Base-by-base conservation (phyloP, 2,329 filamentous ascomycete genomes). In the Penicillium sp. region DNA sequence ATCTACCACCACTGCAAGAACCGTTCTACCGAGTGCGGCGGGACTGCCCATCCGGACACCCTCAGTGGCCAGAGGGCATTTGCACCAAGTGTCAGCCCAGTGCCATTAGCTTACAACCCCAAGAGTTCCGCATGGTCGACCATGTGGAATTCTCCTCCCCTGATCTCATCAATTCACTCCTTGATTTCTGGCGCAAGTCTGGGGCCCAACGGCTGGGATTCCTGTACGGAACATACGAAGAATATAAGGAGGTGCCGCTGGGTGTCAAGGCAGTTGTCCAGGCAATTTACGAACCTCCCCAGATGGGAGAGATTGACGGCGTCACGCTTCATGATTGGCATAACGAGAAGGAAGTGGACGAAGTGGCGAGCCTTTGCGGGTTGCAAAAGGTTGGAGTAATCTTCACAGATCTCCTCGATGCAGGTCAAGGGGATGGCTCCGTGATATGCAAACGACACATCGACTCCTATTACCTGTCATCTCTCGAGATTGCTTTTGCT, bases 51-150 rank as follows among this genome's bases (percentile, higher is more conserved):
- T 92, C 91, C 0, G 94, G 94, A 2, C 94, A 99, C 73, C 87
- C 91, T 16, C 84, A 87, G 39, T 99, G 94, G 86, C 94, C 94
- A 3, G 91, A 95, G 64, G 94, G 94, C 15, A 97, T 99, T 60
- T 99, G 94, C 76, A 95, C 90, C 53, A 99, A 97, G 71, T 99
- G 94, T 65, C 95, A 99, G 69, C 94, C 94, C 7, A 96, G 93
- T 59, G 93, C 94, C 51, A 99, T 99, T 68, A 96, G 90, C 10
- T 77, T 99, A 48, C 92, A 97, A 68, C 90, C 91, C 5, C 94
- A 99, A 72, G 81, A 87, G 18, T 99, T 93, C 71, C 90, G 94
- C 47, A 96, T 94, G 89, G 92, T 99, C 3, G 94, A 99, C 66
- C 94, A 99, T 70, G 94, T 99, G 58, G 95, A 99, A 72, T 97